Conservation (phyloP, 805 yeast species). For the Saturnispora galanensis region DNA sequence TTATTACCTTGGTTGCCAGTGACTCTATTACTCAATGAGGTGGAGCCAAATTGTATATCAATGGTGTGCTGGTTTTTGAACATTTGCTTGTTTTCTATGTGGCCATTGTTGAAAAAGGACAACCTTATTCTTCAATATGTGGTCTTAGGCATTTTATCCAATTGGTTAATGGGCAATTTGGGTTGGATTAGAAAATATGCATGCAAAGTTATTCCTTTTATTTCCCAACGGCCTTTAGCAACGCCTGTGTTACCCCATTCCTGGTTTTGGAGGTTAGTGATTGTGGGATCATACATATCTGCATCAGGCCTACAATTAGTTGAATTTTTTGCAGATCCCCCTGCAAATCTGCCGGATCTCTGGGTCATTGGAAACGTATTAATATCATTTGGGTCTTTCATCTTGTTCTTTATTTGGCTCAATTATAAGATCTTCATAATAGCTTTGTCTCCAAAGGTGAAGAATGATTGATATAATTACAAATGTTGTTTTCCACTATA, state of each 20-base stretch:
- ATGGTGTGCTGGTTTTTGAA: conserved; percentile 83
- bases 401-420: conserved; percentile 75
- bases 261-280: conserved; percentile 40
- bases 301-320: conserved; percentile 42
- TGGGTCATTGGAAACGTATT: conserved; percentile 74
- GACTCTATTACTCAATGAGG: conserved; percentile 50
- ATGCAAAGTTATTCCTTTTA: conserved; percentile 15
- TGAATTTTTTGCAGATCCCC: conserved; percentile 45
- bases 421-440: conserved; percentile 39
- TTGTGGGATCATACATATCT: conserved; percentile 42
- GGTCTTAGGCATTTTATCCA: conserved; percentile 51
- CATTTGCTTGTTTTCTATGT: conserved; percentile 73
- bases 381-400: conserved; percentile 67
- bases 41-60: conserved; percentile 52
- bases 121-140: conserved; percentile 63
- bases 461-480: not conserved
- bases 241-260: conserved; percentile 37
- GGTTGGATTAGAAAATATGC: conserved; percentile 39
- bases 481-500: not conserved
- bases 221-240: conserved; percentile 21
- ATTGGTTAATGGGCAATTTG: conserved; percentile 69
- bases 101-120: conserved; percentile 78
- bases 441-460: conserved; percentile 7
- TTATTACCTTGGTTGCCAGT: conserved; percentile 82
- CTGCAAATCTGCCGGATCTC: conserved; percentile 63